A percentile compares a stretch with the other conserved stretches of the same genome.
Conservation (phyloP, 768 basidiomycete genomes). For the Suillus plorans region DNA sequence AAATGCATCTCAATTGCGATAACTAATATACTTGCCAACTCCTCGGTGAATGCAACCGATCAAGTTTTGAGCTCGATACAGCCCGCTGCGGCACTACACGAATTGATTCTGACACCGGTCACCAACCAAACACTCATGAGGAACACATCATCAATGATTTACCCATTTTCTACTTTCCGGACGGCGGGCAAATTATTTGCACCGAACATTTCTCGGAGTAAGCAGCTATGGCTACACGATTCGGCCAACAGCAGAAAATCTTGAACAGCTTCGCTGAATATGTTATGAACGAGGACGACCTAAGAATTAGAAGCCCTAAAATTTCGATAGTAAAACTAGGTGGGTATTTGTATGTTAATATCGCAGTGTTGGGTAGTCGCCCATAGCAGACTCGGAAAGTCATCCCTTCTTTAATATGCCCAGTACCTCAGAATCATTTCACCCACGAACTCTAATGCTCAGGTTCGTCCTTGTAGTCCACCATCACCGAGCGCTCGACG, state of each 20-base stretch:
- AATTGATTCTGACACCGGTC: not conserved
- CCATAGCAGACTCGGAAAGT: not conserved
- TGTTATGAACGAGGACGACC: not conserved
- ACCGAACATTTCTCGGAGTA: not conserved
- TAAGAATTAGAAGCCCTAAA: not conserved
- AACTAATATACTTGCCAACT: not conserved
- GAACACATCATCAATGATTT: not conserved
- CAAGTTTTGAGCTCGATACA: not conserved
- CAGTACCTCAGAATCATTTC: not conserved
- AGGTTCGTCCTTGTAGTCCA: slow-evolving; percentile 19
- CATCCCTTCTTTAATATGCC: not conserved
- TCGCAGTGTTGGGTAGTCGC: not conserved
- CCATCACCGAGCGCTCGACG: slow-evolving; percentile 27
- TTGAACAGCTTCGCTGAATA: not conserved
- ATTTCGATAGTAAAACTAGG: not conserved
- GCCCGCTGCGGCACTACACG: not conserved
- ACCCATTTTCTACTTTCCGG: not conserved
- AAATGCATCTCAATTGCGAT: not conserved
- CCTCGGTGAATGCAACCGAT: not conserved
- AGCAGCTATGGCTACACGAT: not conserved
- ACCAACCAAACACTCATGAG: not conserved
- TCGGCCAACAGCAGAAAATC: not conserved
- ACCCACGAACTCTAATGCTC: not conserved
- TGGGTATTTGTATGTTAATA: not conserved
- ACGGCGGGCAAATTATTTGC: not conserved